Base-by-base conservation (phyloP, 2,329 filamentous ascomycete species). In the Pyricularia grisea region DNA sequence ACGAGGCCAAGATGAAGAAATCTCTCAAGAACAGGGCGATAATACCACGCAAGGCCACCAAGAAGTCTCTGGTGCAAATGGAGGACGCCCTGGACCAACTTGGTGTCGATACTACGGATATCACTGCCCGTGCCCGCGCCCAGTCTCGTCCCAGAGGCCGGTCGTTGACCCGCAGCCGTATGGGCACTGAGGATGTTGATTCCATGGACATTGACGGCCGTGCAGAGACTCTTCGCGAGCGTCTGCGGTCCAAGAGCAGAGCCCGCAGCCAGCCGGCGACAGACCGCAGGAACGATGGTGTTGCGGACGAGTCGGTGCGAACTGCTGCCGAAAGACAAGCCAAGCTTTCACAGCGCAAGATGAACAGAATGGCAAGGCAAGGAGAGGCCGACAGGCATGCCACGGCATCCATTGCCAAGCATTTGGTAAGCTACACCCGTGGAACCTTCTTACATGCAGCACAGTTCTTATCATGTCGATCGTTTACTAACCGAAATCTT, bases 341-440 rank as follows among this genome's bases (percentile, higher is more conserved):
- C 77, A 98, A 97, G 86, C 82, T 99, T 78, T 86, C 90, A 75
- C 96, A 99, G 89, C 93, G 94, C 86, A 94, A 93, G 88, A 97
- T 96, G 93, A 99, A 99, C 84, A 88, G 94, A 73, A 95, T 96
- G 91, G 95, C 95, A 64, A 90, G 94, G 79, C 92, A 96, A 85
- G 95, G 95, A 85, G 95, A 99, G 84, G 94, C 91, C 71, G 95
- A 99, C 85, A 89, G 96, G 78, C 94, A 98, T 82, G 88, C 89
- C 71, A 90, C 90, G 69, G 91, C 92, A 55, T 86, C 92, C 68
- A 81, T 97, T 80, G 88, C 90, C 72, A 99, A 97, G 83, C 95
- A 98, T 83, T 85, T 99, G 87, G 90, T 97, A 86, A 79, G 90
- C 87, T 74, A n/a, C n/a, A 27, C 3, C 58, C n/a, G 27, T 61